Percentiles rank a stretch among this genome's conserved stretches.
Evolutionary conservation across 108 stramenopile genomes (phyloP).

Genomic region (Cyclotella atomus): DNA sequence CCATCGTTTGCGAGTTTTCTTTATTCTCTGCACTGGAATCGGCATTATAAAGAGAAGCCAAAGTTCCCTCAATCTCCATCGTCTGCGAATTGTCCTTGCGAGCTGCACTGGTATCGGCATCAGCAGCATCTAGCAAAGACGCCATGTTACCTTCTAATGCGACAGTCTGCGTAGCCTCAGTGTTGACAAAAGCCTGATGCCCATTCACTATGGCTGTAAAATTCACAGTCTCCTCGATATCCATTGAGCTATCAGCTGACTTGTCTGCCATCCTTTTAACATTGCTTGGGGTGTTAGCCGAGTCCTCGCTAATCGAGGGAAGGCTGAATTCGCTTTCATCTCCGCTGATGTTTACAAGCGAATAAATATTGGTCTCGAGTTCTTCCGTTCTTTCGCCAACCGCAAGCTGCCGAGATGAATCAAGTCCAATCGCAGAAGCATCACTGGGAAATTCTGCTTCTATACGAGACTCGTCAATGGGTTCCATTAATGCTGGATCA

Average conservation of each 20-base stretch:
- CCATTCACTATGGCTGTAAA: slow-evolving; percentile 22
- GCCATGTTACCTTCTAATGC: slow-evolving; percentile 24
- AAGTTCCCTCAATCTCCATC: slow-evolving; percentile 31
- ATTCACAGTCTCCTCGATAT: slow-evolving; percentile 45
- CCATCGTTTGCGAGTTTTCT: slow-evolving; percentile 29
- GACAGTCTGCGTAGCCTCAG: no score
- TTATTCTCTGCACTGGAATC: slow-evolving; percentile 7
- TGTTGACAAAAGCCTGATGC: no score
- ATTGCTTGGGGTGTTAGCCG: slow-evolving; percentile 1
- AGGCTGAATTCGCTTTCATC: slow-evolving; percentile 42
- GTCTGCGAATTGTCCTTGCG: slow-evolving; percentile 25
- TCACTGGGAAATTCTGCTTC: slow-evolving; percentile 39
- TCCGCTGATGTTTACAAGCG: slow-evolving; percentile 54
- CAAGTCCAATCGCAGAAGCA: slow-evolving; percentile 13
- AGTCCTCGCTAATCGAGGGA: slow-evolving; percentile 37
- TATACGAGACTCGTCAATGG: slow-evolving; percentile 29
- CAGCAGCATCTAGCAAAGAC: slow-evolving; percentile 29
- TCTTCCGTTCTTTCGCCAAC: slow-evolving; percentile 51
- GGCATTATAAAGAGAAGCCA: slow-evolving; percentile 23
- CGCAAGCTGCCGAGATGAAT: slow-evolving; percentile 14
- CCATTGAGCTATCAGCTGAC: slow-evolving; percentile 25
- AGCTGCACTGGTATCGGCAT: slow-evolving; percentile 16
- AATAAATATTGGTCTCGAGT: slow-evolving; percentile 57
- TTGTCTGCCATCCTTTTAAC: not conserved
- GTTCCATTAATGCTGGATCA: slow-evolving; percentile 32